Percentiles rank a stretch among this genome's conserved stretches.
phyloP scores from a whole-genome alignment of 176 grass and related monocot species.

The Bromus sterilis region DNA sequence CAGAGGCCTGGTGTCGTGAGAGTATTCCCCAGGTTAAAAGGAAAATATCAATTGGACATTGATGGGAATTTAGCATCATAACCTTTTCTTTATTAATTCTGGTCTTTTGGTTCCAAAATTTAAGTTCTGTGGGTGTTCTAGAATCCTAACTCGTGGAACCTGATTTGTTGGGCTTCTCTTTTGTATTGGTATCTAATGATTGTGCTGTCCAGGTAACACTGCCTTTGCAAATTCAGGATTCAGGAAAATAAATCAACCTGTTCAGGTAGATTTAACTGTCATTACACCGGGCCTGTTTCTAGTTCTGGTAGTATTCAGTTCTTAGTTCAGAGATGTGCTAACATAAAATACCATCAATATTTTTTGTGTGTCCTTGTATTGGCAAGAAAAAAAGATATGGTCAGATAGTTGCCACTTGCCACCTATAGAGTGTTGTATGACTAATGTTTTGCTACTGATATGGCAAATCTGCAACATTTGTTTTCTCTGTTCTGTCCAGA shows the following conservation, averaged over 20 bases:
- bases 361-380: background rate
- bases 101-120: background rate
- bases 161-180: background rate
- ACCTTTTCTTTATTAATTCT: background rate
- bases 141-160: background rate
- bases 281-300: background rate
- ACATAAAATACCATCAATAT: background rate
- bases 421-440: background rate
- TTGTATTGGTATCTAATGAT: slow-evolving; percentile 4
- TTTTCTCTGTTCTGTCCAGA: slow-evolving; percentile 16
- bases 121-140: background rate
- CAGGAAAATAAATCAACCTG: slow-evolving; percentile 10
- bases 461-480: background rate
- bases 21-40: background rate
- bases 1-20: background rate
- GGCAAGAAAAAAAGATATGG: background rate
- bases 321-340: background rate
- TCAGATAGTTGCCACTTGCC: background rate
- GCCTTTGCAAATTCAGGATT: slow-evolving; percentile 40
- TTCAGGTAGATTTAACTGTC: slow-evolving; percentile 23
- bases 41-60: background rate
- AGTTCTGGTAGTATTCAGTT: background rate
- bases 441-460: background rate
- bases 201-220: slow-evolving; percentile 29
- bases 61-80: background rate